Conservation (phyloP, 2,329 filamentous ascomycete species). For the Rutstroemia sp. region DNA sequence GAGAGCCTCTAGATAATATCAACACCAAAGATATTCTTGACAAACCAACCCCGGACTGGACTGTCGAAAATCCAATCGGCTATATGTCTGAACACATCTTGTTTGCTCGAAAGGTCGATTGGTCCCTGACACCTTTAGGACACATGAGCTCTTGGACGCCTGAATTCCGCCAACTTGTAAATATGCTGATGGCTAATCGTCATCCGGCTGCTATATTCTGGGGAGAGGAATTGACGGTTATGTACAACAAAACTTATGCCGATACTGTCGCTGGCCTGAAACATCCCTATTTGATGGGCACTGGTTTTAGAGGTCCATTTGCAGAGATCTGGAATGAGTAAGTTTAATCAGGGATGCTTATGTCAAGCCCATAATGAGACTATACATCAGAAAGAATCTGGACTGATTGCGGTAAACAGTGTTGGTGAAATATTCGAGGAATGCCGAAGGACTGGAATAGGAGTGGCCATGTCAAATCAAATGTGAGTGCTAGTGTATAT, state of each 20-base stretch:
- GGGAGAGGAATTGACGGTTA: constrained; percentile 56
- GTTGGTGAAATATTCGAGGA: constrained; percentile 60
- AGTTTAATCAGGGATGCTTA: background rate
- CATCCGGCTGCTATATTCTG: constrained; percentile 71
- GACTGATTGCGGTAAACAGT: background rate
- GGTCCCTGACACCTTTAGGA: constrained; percentile 64
- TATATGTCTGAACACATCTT: constrained; percentile 60
- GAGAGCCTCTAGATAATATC: background rate
- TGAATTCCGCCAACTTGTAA: constrained; percentile 68
- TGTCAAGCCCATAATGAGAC: too few relatives aligned
- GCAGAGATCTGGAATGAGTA: constrained; percentile 62
- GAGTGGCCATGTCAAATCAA: constrained; percentile 75
- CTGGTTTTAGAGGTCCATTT: constrained; percentile 47
- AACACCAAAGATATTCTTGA: background rate
- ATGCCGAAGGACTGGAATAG: constrained; percentile 62
- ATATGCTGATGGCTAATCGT: constrained; percentile 71
- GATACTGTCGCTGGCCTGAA: constrained; percentile 66
- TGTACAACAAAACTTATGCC: constrained; percentile 67
- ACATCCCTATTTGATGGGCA: constrained; percentile 62
- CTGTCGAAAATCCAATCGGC: constrained; percentile 37
- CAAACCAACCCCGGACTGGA: background rate
- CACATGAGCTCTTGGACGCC: constrained; percentile 61
- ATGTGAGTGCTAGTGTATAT: constrained; percentile 30
- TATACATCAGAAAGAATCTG: background rate
- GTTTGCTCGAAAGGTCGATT: constrained; percentile 64